These are phyloP conservation scores for Alternaria triticina DNA, from an alignment of 2,329 filamentous ascomycete genomes.

Conservation along the genomic window DNA sequence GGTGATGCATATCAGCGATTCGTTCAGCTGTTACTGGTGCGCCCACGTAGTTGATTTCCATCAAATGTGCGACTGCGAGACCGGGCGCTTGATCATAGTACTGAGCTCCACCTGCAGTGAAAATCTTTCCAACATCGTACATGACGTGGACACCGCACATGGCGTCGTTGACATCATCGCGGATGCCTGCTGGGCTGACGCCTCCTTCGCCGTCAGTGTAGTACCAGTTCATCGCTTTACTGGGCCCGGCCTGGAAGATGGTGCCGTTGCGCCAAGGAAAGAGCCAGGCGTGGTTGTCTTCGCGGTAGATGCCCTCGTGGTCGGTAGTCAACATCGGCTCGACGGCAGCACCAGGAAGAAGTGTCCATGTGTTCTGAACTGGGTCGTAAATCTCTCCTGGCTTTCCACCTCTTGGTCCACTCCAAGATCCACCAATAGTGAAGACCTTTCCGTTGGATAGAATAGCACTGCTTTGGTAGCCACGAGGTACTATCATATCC, in stretches of 20 bases:
- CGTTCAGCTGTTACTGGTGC: conserved; percentile 14
- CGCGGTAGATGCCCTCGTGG: conserved; percentile 20
- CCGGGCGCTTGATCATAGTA: conserved; percentile 16
- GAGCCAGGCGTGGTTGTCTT: conserved; percentile 32
- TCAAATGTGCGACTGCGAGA: conserved; percentile 20
- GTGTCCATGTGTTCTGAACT: conserved; percentile 16
- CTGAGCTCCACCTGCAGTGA: conserved; percentile 39
- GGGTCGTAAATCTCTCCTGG: conserved; percentile 25
- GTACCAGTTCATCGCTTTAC: conserved; percentile 63
- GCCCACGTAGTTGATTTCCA: conserved; percentile 23
- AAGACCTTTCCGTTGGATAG: conserved; percentile 27
- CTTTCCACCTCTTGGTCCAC: conserved; percentile 18
- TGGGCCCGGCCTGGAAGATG: conserved; percentile 62
- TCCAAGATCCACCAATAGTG: conserved; percentile 28
- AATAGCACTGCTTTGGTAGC: conserved; percentile 24
- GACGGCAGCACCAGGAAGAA: conserved; percentile 22
- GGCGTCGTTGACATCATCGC: conserved; percentile 45
- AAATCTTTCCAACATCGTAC: conserved; percentile 52
- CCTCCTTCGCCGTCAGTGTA: conserved; percentile 52
- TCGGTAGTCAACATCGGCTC: conserved; percentile 25
- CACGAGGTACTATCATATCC: conserved; percentile 23
- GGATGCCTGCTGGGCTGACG: conserved; percentile 50
- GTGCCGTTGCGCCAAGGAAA: conserved; percentile 26
- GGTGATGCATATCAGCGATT: conserved; percentile 19
- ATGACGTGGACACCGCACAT: conserved; percentile 55